Evolutionary conservation across 1,284 basidiomycete genomes (phyloP), one percentile per base, ranked within the genome.

Genomic region (Boletus holoroseus): DNA sequence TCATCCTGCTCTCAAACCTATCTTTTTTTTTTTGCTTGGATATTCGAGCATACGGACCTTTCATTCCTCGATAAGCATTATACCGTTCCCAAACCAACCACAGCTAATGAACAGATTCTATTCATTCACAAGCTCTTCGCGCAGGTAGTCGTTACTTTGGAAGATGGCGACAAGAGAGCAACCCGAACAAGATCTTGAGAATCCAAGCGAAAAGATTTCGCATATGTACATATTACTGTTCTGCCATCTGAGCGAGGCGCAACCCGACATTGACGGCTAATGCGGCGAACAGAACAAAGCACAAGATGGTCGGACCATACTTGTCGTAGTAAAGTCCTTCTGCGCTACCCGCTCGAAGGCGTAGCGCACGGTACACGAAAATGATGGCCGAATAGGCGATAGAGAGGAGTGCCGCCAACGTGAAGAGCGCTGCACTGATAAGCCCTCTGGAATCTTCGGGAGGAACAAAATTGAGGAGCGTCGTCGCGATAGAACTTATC

Each of bases 361-460:
- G 83, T 50, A 81, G 63, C 11, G 92, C 86, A 45, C 95, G 84
- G 67, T 85, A 88, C n/a, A 91, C 78, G 68, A 95, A 99, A 60
- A 95, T 88, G 51, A 79, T 77, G 3, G 88, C 90, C 1, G 88
- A 82, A 71, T 99, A 99, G 15, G 87, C 83, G 58, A 98, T 91
- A 2, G 93, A 82, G 42, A 91, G 69, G n/a, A 99, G 78, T 13
- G 96, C 90, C 7, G 89, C 83, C 49, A 94, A 68, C 0, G 94
- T 97, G 74, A 99, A 99, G 51, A 91, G 74, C 11, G 80, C 78
- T 8, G 94, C 89, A 54, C 88, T 87, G 62, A 95, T 82, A 36
- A 96, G 77, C 5, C 93, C 94, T 7, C 77, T 76, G 15, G 74
- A 71, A 69, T 97, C 94, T 18, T 82, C 76, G 0, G 88, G 76